These are phyloP conservation scores for Taiwanofungus camphoratus DNA, from an alignment of 1,284 basidiomycete species.

Conservation along the genomic window DNA sequence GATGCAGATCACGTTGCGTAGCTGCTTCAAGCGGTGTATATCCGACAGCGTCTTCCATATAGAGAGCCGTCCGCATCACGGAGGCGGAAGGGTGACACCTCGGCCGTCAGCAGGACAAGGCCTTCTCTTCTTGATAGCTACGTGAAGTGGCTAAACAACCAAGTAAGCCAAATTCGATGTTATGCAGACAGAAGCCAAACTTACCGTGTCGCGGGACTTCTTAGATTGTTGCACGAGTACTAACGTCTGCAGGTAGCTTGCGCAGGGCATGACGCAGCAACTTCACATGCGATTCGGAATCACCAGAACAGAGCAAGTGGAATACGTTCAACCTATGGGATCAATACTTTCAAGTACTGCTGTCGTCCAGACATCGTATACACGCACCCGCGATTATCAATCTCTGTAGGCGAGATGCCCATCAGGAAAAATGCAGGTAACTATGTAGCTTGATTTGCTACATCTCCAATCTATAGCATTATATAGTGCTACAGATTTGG, in stretches of 20 bases:
- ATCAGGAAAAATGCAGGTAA: too few species aligned
- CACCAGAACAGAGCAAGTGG: slow-evolving; percentile 36
- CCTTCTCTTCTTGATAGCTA: slow-evolving; percentile 34
- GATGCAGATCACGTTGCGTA: slow-evolving; percentile 16
- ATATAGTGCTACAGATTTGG: too few species aligned
- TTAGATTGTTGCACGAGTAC: slow-evolving; percentile 43
- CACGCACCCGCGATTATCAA: slow-evolving; percentile 38
- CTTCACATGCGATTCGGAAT: slow-evolving; percentile 18
- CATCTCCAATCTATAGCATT: too few species aligned
- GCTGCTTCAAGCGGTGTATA: slow-evolving; percentile 45
- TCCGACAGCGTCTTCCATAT: slow-evolving; percentile 49
- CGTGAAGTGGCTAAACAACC: slow-evolving; percentile 39
- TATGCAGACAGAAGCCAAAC: slow-evolving; percentile 10
- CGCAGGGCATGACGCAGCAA: slow-evolving; percentile 39
- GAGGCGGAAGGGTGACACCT: slow-evolving; percentile 28
- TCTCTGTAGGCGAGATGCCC: too few species aligned
- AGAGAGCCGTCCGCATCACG: slow-evolving; percentile 40
- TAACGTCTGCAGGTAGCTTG: slow-evolving; percentile 43
- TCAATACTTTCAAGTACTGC: slow-evolving; percentile 1
- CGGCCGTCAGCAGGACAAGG: slow-evolving; percentile 32
- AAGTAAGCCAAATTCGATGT: neutral
- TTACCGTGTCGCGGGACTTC: slow-evolving; percentile 39
- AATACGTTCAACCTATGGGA: slow-evolving; percentile 46
- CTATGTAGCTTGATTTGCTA: too few species aligned
- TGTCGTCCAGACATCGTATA: neutral